Base-by-base conservation (phyloP, 176 grass and related monocot genomes). In the Ensete ventricosum region DNA sequence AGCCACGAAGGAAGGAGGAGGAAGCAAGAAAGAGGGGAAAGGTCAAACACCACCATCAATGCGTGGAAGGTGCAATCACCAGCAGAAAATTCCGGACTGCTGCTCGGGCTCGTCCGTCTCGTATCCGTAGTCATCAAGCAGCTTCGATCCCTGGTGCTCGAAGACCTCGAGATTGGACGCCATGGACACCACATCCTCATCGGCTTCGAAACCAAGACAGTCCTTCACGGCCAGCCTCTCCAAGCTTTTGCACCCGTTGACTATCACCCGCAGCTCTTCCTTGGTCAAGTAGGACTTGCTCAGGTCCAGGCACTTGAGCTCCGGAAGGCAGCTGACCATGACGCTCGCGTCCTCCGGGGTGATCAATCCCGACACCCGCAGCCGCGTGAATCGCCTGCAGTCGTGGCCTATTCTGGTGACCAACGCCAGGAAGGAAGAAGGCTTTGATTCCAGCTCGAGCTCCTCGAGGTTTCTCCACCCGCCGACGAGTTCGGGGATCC, bases 121-220 rank as follows among this genome's bases (percentile, higher is more conserved):
- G 20, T 53, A 73, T n/a, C 52, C 71, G 21, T 8, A 73, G 2
- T 73, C 71, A 6, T 73, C 71, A 12, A 73, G 14, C n/a, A 54
- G 52, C 51, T 73, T 73, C 11, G 50, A 73, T 14, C 71, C 71
- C 50, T 73, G n/a, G 50, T 73, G 50, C 20, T 73, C 71, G 71
- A 73, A 73, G n/a, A 2, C 2, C 52, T 25, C 14, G 19, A 25
- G 0, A 1, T 8, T 0, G 0, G 50, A 7, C 3, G n/a, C 71
- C 52, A 54, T 53, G 0, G 22, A 8, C 51, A 55, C 9, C 20
- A 73, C 34, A 21, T 73, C 71, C 17, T 54, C 20, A 51, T 73
- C 71, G 3, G 50, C 20, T 21, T 54, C 51, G n/a, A 73, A 73
- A 4, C 71, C 71, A 11, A 73, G 50, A 51, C 71, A 73, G 9